Conservation (phyloP, 768 basidiomycete species). For the Boletus pseudopeckii region DNA sequence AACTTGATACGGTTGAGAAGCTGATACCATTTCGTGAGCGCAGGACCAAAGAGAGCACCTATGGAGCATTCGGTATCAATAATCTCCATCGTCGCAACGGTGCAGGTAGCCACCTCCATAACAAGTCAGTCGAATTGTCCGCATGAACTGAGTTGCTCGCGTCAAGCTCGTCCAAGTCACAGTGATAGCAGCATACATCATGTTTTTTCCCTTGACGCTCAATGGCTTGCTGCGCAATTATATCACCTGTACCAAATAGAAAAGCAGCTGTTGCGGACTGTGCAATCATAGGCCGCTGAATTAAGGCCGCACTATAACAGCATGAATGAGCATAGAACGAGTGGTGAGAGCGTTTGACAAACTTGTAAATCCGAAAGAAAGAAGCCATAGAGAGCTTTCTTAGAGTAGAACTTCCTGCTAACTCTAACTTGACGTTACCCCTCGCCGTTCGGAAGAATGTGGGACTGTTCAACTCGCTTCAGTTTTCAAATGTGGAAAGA, state of each 20-base stretch:
- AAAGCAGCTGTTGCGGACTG: conserved; percentile 64
- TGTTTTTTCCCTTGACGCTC: conserved; percentile 70
- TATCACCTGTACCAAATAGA: conserved; percentile 71
- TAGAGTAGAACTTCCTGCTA: neutral
- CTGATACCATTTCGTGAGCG: conserved; percentile 79
- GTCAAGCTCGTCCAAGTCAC: neutral
- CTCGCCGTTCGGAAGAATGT: no score
- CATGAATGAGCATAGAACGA: conserved; percentile 3
- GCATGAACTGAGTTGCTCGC: conserved; percentile 40
- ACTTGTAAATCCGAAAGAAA: conserved; percentile 44
- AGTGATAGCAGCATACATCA: conserved; percentile 51
- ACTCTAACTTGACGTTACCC: neutral
- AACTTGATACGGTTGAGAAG: conserved; percentile 71
- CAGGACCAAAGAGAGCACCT: conserved; percentile 77
- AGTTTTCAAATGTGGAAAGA: neutral
- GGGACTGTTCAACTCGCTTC: neutral
- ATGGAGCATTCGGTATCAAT: neutral
- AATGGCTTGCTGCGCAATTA: conserved; percentile 83
- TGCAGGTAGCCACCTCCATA: conserved; percentile 58
- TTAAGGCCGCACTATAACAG: conserved; percentile 48
- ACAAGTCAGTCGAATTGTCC: conserved; percentile 62
- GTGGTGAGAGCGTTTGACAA: conserved; percentile 8
- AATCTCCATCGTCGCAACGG: neutral
- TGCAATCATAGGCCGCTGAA: conserved; percentile 58
- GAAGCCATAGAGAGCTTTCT: conserved; percentile 36